Evolutionary conservation across 768 basidiomycete genomes (phyloP), one percentile per base, ranked within the genome.

Genomic region (Dictyophora rubrovolvata): DNA sequence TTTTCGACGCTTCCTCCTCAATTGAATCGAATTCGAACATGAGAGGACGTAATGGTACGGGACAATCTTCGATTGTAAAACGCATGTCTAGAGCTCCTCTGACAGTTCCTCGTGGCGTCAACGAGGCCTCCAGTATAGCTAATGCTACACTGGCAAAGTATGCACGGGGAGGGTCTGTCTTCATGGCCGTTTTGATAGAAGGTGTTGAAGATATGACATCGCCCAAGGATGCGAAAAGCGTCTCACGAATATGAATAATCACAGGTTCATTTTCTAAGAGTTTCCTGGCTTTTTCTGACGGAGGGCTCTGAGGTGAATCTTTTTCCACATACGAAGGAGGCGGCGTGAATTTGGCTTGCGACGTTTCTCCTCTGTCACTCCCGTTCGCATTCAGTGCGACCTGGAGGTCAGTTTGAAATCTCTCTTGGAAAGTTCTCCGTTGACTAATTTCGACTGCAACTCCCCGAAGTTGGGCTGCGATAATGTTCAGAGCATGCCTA

Each of bases 371-470:
- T 60, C 62, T 16, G 56, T 61, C 20, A 1, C 49, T 63, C 56
- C 20, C 35, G 35, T 86, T 85, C 0, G 84, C 78, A 64, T 92
- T 88, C 48, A 93, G 74, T 0, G 87, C 89, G 1, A 85, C 86
- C 67, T 93, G 89, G 1, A 93, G 69, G 68, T 89, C 91, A 1
- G 70, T 65, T 0, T 82, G 83, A 65, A 87, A 93, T 9, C 87
- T 75, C 62, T 89, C 83, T 68, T 93, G 91, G 71, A 93, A 93
- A 0, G 86, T 84, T 20, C 91, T 74, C 5, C 91, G 71, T 69
- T 90, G 89, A 58, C 86, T 86, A 62, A 93, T 91, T 66, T 93
- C 91, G 52, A 93, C 89, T 0, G 89, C 87, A 0, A 93, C 86
- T 0, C 87, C 86, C 17, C 89, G 79, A n/a, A 93, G 70, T 68